These are phyloP conservation scores for Phoenix dactylifera DNA, from an alignment of 176 grass and related monocot genomes.

Conservation along the genomic window DNA sequence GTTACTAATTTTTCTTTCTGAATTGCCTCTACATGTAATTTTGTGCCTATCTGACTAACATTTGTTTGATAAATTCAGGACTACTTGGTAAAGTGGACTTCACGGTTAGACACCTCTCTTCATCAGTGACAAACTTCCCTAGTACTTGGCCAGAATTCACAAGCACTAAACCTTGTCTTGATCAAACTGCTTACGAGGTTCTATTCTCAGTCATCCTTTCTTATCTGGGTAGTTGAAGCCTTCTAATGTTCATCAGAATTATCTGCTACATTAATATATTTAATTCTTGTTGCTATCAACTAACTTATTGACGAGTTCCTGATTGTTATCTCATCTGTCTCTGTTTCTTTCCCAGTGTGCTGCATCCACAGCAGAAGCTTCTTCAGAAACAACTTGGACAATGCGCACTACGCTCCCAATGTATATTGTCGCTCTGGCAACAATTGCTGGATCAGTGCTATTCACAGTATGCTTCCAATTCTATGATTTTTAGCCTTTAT, in stretches of 20 bases:
- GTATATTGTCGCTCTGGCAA: constrained; percentile 95
- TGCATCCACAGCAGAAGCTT: constrained; percentile 50
- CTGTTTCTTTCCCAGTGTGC: constrained; percentile 45
- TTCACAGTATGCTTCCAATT: constrained; percentile 49
- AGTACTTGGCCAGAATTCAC: constrained; percentile 57
- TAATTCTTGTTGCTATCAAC: no score
- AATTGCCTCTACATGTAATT: no score
- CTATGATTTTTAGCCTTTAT: no score
- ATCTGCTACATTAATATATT: no score
- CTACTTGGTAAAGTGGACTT: constrained; percentile 95
- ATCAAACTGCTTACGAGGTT: constrained; percentile 35
- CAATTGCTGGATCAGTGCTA: constrained; percentile 95
- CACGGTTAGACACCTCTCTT: constrained; percentile 92
- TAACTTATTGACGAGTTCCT: no score
- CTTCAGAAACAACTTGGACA: constrained; percentile 88
- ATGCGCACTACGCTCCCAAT: constrained; percentile 87
- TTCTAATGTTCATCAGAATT: no score
- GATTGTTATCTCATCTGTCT: no score
- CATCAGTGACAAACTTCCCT: constrained; percentile 55
- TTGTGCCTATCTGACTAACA: background rate
- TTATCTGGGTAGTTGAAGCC: no score
- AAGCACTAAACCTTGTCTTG: constrained; percentile 67
- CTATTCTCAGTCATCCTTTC: no score
- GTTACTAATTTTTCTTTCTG: background rate
- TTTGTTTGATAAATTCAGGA: constrained; percentile 32